A percentile compares a stretch with the other conserved stretches of the same genome.
Conservation (phyloP, 352 stramenopile genomes). For the Saprolegnia diclina region DNA sequence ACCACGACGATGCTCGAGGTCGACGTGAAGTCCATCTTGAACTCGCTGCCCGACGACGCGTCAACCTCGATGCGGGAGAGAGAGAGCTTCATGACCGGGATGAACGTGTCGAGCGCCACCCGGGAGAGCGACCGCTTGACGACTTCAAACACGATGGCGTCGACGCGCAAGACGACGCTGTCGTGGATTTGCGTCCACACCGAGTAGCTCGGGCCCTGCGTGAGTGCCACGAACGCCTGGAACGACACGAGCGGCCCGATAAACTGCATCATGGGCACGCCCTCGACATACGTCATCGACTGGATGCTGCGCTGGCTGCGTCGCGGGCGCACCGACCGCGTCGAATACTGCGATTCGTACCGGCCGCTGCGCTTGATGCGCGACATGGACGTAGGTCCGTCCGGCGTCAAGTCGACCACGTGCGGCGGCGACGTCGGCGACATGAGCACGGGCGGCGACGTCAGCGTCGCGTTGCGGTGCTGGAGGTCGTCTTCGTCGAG, state of each 20-base stretch:
- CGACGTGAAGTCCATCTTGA: slow-evolving; percentile 51
- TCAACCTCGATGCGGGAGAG: slow-evolving; percentile 79
- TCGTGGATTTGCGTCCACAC: slow-evolving; percentile 44
- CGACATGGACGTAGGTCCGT: slow-evolving; percentile 15
- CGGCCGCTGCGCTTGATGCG: not conserved
- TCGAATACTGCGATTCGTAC: not conserved
- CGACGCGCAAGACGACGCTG: slow-evolving; percentile 55
- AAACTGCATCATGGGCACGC: slow-evolving; percentile 5
- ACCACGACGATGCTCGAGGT: slow-evolving; percentile 77
- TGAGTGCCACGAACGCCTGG: slow-evolving; percentile 14
- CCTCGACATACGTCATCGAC: not conserved
- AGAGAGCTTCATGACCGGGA: slow-evolving; percentile 86
- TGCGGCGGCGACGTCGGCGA: not conserved
- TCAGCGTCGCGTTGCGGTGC: not conserved
- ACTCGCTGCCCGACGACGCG: slow-evolving; percentile 61
- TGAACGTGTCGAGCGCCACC: slow-evolving; percentile 84
- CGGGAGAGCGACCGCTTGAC: slow-evolving; percentile 86
- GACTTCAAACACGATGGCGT: slow-evolving; percentile 82
- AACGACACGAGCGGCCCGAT: slow-evolving; percentile 20
- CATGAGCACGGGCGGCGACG: not conserved
- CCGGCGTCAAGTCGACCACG: slow-evolving; percentile 1
- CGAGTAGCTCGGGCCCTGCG: not conserved
- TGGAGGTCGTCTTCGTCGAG: slow-evolving; percentile 32
- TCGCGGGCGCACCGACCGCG: not conserved
- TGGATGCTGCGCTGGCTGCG: not conserved